Base-by-base conservation (phyloP, 208 protist genomes). In the Hexamita inflata region DNA sequence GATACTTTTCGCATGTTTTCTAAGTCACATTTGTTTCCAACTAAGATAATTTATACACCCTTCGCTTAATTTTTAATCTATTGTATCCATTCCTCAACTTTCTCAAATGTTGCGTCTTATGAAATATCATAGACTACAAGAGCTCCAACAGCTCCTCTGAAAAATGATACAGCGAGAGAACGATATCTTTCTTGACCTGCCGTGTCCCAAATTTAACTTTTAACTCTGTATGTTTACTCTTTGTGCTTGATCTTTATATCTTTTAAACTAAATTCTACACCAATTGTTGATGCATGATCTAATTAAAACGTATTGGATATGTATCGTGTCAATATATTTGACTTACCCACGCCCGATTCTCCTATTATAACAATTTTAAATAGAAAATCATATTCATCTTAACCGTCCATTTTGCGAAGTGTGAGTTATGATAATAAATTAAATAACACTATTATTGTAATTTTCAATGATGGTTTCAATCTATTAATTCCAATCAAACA, bases 191-290 rank as follows among this genome's bases (percentile, higher is more conserved):
- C 80, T 42, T 83, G 80, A 11, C 80, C 80, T 42, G 80, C 77
- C 58, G 77, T 80, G 58, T 83, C 82, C 83, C 85, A 86, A 62
- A 86, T 80, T 65, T 88, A 83, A 19, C 75, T 62, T 58, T 86
- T 86, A 24, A 86, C 58, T 15, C 19, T 76, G 34, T 45, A 11
- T 26, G 73, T 77, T 1, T 85, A 64, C 7, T 82, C 38, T 41
- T 84, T 82, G 28, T 76, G 75, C 1, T 86, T 74, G 24, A 85
- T 42, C 45, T 53, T 28, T 24, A 88, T 7, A 38, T 59, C 78
- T 40, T 78, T 73, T 30, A 77, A 84, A 0, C 75, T 77, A 61
- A 86, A 88, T 59, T 88, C 85, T 1, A 88, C 83, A 30, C 84
- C 84, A 75, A 87, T 87, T 34, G 84, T 87, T 1, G 81, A 75